Base-by-base conservation (phyloP, 352 stramenopile species). In the Pythium coloratum region DNA sequence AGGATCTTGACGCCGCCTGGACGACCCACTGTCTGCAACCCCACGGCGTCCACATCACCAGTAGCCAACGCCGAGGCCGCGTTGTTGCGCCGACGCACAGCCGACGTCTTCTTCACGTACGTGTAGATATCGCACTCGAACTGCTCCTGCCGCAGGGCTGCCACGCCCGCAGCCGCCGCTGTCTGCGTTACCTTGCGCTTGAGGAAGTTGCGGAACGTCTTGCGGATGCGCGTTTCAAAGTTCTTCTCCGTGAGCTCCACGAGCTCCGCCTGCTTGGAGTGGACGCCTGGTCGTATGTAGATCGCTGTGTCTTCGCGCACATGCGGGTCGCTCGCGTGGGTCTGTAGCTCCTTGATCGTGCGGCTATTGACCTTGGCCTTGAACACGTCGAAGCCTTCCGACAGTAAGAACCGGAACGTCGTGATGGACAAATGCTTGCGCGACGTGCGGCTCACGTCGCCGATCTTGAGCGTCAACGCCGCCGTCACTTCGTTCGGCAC, bases 261-360 rank as follows among this genome's bases (percentile, higher is more conserved):
- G 54, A 92, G 77, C 62, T 92, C 86, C n/a, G 82, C 76, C 67
- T 94, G 86, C 64, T 91, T 94, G 32, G 86, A 92, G 70, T 92
- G 84, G 49, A 84, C 79, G 3, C 81, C 81, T 7, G 86, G 86
- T 3, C 77, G 77, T 67, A 94, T 92, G 76, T 94, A 94, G n/a
- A 94, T 75, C 16, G 82, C 81, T 24, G 42, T 36, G 60, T 94
- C 84, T 40, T 86, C 80, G 33, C 82, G 79, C 56, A 92, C 73
- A 51, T 88, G 76, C n/a, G 55, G 62, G 33, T 89, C 79, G 20
- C 70, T 69, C 4, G 59, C 62, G 58, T 75, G 70, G 32, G 53
- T 73, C 63, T 81, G 72, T n/a, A 91, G 69, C 62, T 87, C 78
- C 28, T 82, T 80, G 44, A 74, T 59, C 42, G 81, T 88, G 36